These are phyloP conservation scores for Beta corolliflora DNA, from an alignment of 179 eudicot species.

Conservation along the genomic window DNA sequence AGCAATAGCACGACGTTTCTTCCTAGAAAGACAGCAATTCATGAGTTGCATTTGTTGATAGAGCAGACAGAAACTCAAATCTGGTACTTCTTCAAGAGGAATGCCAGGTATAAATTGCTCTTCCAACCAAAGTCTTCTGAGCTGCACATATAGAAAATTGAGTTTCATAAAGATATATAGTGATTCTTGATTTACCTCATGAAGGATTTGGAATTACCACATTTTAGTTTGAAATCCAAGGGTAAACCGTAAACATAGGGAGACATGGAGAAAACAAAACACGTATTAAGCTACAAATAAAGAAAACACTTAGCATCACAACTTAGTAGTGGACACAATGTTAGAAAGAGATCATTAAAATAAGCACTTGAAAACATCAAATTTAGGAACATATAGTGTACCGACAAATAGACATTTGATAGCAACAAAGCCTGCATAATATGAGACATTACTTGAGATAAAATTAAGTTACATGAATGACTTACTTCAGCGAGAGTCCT, in stretches of 20 bases:
- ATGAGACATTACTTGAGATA: neutral
- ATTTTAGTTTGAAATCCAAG: neutral
- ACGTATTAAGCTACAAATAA: slow-evolving; percentile 2
- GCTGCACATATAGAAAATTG: slow-evolving; percentile 46
- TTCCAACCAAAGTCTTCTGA: slow-evolving; percentile 88
- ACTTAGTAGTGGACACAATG: neutral
- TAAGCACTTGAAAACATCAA: neutral
- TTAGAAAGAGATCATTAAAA: slow-evolving; percentile 3
- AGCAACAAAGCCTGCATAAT: neutral
- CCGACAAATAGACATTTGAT: neutral
- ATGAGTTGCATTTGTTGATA: slow-evolving; percentile 94
- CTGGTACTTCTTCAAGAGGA: slow-evolving; percentile 71
- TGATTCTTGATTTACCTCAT: neutral
- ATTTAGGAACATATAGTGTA: neutral
- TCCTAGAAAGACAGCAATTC: slow-evolving; percentile 90
- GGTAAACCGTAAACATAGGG: neutral
- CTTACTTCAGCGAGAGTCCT: slow-evolving; percentile 86
- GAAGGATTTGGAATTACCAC: neutral
- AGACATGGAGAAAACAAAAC: neutral
- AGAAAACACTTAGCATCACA: neutral
- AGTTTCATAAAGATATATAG: slow-evolving; percentile 8
- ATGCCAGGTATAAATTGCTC: slow-evolving; percentile 85
- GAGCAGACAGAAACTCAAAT: slow-evolving; percentile 75
- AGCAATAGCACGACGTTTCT: slow-evolving; percentile 61
- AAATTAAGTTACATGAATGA: slow-evolving; percentile 18